A percentile compares a stretch with the other conserved stretches of the same genome.
These are phyloP conservation scores for Penicillium riverlandense DNA, from an alignment of 495 filamentous ascomycete species.

Conservation along the genomic window DNA sequence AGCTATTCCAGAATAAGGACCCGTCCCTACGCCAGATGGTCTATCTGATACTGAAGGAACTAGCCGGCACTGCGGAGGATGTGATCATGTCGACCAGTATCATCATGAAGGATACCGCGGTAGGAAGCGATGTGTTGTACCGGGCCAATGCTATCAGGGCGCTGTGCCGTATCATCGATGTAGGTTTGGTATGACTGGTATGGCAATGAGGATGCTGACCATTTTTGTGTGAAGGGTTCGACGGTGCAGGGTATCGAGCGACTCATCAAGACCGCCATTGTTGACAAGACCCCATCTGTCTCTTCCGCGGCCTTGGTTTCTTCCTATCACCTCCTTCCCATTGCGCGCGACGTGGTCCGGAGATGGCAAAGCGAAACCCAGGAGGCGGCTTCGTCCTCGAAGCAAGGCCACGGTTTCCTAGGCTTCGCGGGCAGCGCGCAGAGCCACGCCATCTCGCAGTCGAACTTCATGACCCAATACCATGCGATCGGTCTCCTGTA, in stretches of 20 bases:
- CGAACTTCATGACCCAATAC: conserved; percentile 94
- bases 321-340: conserved; percentile 95
- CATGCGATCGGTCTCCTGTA: conserved; percentile 97
- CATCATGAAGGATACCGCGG: conserved; percentile 99
- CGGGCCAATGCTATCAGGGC: conserved; percentile 95
- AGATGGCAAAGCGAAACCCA: conserved; percentile 99
- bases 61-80: conserved; percentile 93
- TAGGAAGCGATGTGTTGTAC: conserved; percentile 91
- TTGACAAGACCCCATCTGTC: conserved; percentile 97
- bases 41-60: conserved; percentile 94
- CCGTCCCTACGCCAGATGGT: conserved; percentile 98
- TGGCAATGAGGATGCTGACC: conserved; percentile 4
- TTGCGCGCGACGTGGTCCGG: conserved; percentile 88
- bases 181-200: conserved; percentile 24
- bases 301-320: conserved; percentile 96
- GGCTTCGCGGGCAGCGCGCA: conserved; percentile 73
- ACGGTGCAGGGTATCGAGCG: conserved; percentile 98
- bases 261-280: conserved; percentile 97
- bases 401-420: conserved; percentile 82
- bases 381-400: conserved; percentile 85
- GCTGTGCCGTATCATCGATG: conserved; percentile 95
- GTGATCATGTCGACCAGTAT: conserved; percentile 99
- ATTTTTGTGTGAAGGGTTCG: conserved; percentile 53
- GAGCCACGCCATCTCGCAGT: conserved; percentile 56
- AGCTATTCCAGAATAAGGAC: conserved; percentile 99